phyloP scores from a whole-genome alignment of 2,329 filamentous ascomycete genomes.

The Bipolaris bicolor region DNA sequence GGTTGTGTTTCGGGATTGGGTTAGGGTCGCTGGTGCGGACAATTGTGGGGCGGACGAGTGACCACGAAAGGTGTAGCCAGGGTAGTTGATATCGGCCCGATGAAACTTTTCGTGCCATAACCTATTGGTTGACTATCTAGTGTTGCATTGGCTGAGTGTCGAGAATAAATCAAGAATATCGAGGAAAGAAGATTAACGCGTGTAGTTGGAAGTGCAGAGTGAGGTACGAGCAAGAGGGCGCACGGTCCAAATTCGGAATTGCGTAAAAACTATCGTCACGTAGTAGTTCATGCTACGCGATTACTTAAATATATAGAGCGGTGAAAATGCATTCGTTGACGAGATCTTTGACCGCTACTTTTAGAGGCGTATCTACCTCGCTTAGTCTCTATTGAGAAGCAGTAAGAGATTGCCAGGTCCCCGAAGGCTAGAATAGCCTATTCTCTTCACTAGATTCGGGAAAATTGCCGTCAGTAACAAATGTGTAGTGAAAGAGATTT shows the following conservation, averaged over 20 bases:
- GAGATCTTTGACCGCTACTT: too few species aligned
- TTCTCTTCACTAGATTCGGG: too few species aligned
- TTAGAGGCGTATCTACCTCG: too few species aligned
- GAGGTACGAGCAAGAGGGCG: neutral
- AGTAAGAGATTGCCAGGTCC: too few species aligned
- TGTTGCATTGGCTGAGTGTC: neutral
- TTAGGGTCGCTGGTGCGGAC: constrained; percentile 1
- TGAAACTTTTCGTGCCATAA: neutral
- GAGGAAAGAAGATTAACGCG: neutral
- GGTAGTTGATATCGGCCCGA: neutral
- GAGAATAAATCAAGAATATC: neutral
- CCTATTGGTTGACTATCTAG: too few species aligned
- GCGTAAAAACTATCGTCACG: neutral
- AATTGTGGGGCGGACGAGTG: constrained; percentile 4
- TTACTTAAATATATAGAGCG: too few species aligned
- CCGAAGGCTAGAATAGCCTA: too few species aligned
- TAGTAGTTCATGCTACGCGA: neutral
- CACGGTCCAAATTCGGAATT: neutral
- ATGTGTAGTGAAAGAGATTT: too few species aligned
- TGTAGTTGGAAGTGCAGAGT: neutral
- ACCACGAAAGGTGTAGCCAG: neutral
- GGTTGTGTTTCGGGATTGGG: neutral
- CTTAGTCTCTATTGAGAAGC: too few species aligned
- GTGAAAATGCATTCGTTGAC: too few species aligned
- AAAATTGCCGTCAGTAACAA: too few species aligned